Evolutionary conservation across 1,139 yeast species (phyloP).

Genomic region (Candida albicans): DNA sequence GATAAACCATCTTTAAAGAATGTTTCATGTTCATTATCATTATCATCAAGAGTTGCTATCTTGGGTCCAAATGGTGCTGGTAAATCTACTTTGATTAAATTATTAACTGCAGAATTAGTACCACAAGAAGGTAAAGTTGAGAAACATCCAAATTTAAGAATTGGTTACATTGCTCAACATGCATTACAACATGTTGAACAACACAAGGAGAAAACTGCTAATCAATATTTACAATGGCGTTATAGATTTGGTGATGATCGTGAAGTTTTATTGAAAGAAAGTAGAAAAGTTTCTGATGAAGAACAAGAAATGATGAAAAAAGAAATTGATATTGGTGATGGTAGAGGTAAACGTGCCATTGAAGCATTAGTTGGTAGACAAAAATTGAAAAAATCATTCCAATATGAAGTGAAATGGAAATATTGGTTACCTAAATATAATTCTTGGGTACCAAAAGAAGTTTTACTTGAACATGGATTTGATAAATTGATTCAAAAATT

Average conservation of each 20-base stretch:
- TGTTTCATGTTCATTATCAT: constrained; percentile 84
- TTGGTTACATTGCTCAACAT: constrained; percentile 98
- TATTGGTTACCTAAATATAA: constrained; percentile 90
- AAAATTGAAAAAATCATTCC: constrained; percentile 93
- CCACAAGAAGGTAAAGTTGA: constrained; percentile 90
- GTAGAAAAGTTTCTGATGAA: constrained; percentile 82
- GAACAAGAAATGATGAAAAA: constrained; percentile 79
- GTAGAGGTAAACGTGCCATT: constrained; percentile 82
- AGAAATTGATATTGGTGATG: constrained; percentile 79
- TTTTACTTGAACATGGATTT: constrained; percentile 77
- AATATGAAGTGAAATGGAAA: constrained; percentile 95
- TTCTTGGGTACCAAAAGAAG: constrained; percentile 89
- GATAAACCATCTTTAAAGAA: constrained; percentile 74
- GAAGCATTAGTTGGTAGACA: constrained; percentile 98
- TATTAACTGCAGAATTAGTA: constrained; percentile 86
- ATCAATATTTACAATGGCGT: constrained; percentile 98
- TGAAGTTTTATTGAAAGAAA: constrained; percentile 90
- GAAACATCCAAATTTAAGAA: constrained; percentile 96
- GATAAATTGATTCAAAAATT: constrained; percentile 86
- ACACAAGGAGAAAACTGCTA: constrained; percentile 97
- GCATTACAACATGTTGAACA: constrained; percentile 96
- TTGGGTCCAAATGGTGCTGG: constrained; percentile 99
- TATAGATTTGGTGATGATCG: constrained; percentile 97
- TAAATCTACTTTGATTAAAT: constrained; percentile 90
- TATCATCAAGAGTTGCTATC: constrained; percentile 94